Percentiles rank a stretch among this genome's conserved stretches.
These are phyloP conservation scores for Isabelozyma rhagii DNA, from an alignment of 805 yeast species.

Conservation along the genomic window DNA sequence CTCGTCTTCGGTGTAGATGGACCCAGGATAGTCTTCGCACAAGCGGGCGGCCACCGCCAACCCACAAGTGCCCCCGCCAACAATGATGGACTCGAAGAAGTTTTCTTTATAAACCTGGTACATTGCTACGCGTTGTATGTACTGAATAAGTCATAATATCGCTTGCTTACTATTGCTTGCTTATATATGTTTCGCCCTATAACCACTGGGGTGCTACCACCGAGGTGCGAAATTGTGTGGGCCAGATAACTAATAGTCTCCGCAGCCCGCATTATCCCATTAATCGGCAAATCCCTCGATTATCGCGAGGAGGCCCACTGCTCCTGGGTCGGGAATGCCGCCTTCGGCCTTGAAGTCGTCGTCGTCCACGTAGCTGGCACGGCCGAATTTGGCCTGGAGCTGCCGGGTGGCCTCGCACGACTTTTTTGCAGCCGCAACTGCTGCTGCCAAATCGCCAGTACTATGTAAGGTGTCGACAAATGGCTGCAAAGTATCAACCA, in stretches of 20 bases:
- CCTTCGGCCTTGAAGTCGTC: slow-evolving; percentile 57
- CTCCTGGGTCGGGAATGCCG: slow-evolving; percentile 95
- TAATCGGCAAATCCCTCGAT: slow-evolving; percentile 40
- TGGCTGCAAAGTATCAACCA: slow-evolving; percentile 87
- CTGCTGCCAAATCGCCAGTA: slow-evolving; percentile 52
- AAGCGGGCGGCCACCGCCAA: slow-evolving; percentile 39
- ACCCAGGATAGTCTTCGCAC: slow-evolving; percentile 41
- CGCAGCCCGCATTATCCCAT: neutral
- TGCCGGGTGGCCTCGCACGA: slow-evolving; percentile 78
- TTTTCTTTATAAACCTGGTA: slow-evolving; percentile 10
- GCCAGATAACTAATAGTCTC: neutral
- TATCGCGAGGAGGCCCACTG: slow-evolving; percentile 73
- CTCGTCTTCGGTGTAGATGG: slow-evolving; percentile 44
- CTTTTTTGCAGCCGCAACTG: slow-evolving; percentile 63
- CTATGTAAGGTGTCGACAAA: slow-evolving; percentile 62
- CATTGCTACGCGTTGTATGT: neutral
- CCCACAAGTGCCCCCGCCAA: slow-evolving; percentile 48
- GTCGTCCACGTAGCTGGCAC: slow-evolving; percentile 84
- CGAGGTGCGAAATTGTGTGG: neutral
- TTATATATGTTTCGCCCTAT: neutral
- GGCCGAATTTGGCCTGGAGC: slow-evolving; percentile 82
- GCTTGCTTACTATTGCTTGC: too few relatives aligned
- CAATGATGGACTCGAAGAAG: slow-evolving; percentile 34
- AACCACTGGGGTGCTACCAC: slow-evolving; percentile 7
- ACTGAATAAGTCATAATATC: neutral